phyloP scores from a whole-genome alignment of 345 rosid species.

The Hirschfeldia incana region DNA sequence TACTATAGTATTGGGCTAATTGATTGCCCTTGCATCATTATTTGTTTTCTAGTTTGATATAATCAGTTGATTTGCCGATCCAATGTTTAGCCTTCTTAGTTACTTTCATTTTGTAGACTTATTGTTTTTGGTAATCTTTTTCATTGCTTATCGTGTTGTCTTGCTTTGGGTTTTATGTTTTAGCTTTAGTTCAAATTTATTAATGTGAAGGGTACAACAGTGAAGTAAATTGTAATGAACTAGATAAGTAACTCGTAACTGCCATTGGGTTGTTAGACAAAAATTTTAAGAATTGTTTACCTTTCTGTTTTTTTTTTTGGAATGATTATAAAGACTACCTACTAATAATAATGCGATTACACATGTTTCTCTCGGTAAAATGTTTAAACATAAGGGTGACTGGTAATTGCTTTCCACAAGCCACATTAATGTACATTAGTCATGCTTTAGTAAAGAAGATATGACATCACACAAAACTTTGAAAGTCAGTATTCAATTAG shows the following conservation, averaged over 20 bases:
- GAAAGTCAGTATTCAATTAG: too few relatives aligned
- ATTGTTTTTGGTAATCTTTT: not conserved
- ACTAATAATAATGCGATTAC: not conserved
- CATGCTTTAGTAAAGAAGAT: not conserved
- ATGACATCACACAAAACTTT: not conserved
- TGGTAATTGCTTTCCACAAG: not conserved
- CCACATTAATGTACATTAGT: not conserved
- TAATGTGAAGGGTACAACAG: too few relatives aligned
- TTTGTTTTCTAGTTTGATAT: not conserved
- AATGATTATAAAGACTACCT: not conserved
- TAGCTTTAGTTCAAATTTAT: not conserved
- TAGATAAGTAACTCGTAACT: not conserved
- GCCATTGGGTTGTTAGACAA: not conserved
- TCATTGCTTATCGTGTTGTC: not conserved
- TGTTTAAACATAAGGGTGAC: not conserved
- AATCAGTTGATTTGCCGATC: not conserved
- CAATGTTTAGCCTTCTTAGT: not conserved
- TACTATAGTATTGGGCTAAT: not conserved
- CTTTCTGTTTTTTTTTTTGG: not conserved
- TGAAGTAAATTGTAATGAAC: not conserved
- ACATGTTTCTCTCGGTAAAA: not conserved
- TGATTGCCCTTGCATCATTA: not conserved
- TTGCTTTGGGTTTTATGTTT: not conserved
- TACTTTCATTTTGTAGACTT: conserved; percentile 4
- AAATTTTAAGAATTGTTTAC: not conserved